phyloP scores from a whole-genome alignment of 345 rosid genomes.

The Lepidium sativum region DNA sequence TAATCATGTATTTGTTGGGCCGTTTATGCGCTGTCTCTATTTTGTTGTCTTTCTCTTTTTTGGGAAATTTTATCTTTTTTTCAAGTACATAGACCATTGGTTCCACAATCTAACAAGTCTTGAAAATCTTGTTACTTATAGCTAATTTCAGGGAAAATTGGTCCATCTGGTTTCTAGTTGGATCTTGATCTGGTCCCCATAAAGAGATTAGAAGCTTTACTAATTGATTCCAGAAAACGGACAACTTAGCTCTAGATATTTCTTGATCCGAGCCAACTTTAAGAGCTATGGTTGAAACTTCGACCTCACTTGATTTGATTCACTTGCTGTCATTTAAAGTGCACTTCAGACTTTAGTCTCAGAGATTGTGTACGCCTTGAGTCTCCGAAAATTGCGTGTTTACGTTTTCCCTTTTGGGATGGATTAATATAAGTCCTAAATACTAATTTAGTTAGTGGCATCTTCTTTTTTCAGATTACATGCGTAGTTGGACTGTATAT shows the following conservation, averaged over 20 bases:
- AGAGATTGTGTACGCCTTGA: neutral
- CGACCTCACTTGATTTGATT: neutral
- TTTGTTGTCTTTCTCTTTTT: slow-evolving; percentile 3
- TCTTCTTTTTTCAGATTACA: slow-evolving; percentile 40
- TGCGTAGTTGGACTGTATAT: slow-evolving; percentile 69
- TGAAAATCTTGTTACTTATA: neutral
- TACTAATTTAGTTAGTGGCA: neutral
- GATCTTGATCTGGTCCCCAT: slow-evolving; percentile 7
- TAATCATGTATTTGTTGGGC: slow-evolving; percentile 11
- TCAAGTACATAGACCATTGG: slow-evolving; percentile 2
- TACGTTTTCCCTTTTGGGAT: neutral
- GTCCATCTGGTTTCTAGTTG: slow-evolving; percentile 1
- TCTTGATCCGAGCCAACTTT: neutral
- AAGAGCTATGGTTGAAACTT: neutral
- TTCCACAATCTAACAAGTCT: slow-evolving; percentile 1
- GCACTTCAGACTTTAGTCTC: neutral
- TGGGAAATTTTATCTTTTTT: neutral
- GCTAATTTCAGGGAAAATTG: slow-evolving; percentile 8
- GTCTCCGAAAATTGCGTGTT: neutral
- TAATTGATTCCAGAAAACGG: neutral
- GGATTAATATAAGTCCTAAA: neutral
- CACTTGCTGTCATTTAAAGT: neutral
- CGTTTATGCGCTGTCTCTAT: slow-evolving; percentile 10
- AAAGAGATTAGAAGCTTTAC: neutral
- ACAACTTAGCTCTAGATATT: neutral